Percentiles rank a stretch among this genome's conserved stretches.
phyloP scores from a whole-genome alignment of 2,329 filamentous ascomycete genomes.

The Penicillium sp. region DNA sequence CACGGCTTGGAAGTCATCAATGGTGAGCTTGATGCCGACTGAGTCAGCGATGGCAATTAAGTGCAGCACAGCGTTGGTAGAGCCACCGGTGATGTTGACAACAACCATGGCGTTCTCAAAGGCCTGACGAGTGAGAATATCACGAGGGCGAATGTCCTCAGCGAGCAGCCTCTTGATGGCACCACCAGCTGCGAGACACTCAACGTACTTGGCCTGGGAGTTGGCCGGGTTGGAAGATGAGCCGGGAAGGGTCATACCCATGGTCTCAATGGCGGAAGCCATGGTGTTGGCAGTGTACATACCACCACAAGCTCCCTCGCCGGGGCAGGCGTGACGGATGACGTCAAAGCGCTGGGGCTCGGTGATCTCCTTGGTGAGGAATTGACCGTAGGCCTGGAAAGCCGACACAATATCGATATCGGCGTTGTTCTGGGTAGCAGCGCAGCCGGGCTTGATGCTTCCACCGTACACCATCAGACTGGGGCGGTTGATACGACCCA shows the following conservation, averaged over 20 bases:
- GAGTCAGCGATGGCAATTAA: conserved; percentile 80
- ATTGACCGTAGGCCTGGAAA: conserved; percentile 97
- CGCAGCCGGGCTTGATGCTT: conserved; percentile 88
- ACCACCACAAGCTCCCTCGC: conserved; percentile 78
- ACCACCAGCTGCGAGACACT: conserved; percentile 69
- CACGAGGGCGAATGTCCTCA: conserved; percentile 73
- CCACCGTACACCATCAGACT: conserved; percentile 98
- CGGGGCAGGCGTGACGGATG: conserved; percentile 86
- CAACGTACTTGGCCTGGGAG: conserved; percentile 67
- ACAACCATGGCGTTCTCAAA: conserved; percentile 86
- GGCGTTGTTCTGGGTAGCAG: conserved; percentile 67
- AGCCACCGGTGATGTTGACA: conserved; percentile 78
- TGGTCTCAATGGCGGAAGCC: conserved; percentile 70
- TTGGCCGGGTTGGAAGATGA: conserved; percentile 79
- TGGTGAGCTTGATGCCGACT: conserved; percentile 76
- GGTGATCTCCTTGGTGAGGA: conserved; percentile 84
- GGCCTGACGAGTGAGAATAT: conserved; percentile 76
- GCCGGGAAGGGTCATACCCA: conserved; percentile 78
- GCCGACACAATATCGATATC: conserved; percentile 93
- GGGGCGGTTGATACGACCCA: conserved; percentile 91
- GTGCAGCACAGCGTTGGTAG: conserved; percentile 83
- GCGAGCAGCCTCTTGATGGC: conserved; percentile 73
- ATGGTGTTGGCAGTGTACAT: conserved; percentile 81
- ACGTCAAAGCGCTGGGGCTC: conserved; percentile 93
- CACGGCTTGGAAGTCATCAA: conserved; percentile 83